Conservation (phyloP, 1,284 basidiomycete genomes). For the Trichosporon inkin region DNA sequence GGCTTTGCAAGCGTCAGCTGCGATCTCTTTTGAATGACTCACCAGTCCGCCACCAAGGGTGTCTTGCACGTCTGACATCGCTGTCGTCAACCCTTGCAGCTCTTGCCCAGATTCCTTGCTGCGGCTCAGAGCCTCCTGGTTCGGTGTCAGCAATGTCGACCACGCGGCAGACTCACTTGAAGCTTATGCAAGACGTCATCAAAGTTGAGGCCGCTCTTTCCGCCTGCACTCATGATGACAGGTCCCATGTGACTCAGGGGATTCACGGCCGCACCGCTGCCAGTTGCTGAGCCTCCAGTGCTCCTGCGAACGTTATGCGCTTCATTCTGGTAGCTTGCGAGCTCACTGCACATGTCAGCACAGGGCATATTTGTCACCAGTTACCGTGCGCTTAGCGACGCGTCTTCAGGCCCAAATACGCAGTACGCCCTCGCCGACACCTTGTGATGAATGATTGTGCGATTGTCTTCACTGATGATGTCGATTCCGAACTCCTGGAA, state of each 20-base stretch:
- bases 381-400: constrained; percentile 48
- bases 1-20: constrained; percentile 33
- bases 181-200: constrained; percentile 54
- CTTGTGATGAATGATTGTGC: constrained; percentile 96
- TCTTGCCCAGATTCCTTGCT: constrained; percentile 91
- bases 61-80: constrained; percentile 88
- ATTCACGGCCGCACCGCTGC: constrained; percentile 16
- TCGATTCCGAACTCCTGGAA: constrained; percentile 94
- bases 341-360: constrained; percentile 34
- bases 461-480: constrained; percentile 97
- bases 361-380: neutral
- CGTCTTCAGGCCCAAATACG: constrained; percentile 81
- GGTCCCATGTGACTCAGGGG: constrained; percentile 30
- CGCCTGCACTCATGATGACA: constrained; percentile 44
- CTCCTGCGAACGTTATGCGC: constrained; percentile 23
- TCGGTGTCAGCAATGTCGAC: constrained; percentile 41
- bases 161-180: constrained; percentile 39
- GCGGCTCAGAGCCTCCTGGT: constrained; percentile 83
- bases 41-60: constrained; percentile 80
- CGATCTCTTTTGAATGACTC: constrained; percentile 37
- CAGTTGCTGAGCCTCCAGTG: constrained; percentile 8
- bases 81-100: constrained; percentile 69
- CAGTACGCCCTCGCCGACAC: constrained; percentile 91
- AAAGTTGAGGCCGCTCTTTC: constrained; percentile 51
- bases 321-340: constrained; percentile 43